These are phyloP conservation scores for Hypoxylon sp. DNA, from an alignment of 2,329 filamentous ascomycete species.

Conservation along the genomic window DNA sequence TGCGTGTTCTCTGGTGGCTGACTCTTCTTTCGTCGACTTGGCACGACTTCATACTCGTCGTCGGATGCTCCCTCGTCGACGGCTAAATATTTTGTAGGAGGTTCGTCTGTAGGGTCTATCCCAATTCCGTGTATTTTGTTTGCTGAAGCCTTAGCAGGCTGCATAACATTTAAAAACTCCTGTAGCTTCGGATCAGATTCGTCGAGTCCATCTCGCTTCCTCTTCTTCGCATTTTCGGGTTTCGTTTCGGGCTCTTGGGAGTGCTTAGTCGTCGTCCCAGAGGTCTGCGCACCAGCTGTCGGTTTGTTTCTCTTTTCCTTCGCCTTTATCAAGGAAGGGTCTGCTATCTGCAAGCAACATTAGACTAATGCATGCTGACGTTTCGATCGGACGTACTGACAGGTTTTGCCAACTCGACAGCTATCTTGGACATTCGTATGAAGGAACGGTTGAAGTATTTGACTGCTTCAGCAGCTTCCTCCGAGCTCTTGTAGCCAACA, in stretches of 20 bases:
- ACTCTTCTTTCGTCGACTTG: conserved; percentile 66
- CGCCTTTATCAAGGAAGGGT: conserved; percentile 57
- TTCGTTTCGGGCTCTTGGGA: conserved; percentile 56
- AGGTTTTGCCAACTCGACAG: conserved; percentile 88
- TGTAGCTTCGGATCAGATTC: conserved; percentile 83
- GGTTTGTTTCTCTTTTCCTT: conserved; percentile 39
- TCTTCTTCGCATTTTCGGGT: conserved; percentile 69
- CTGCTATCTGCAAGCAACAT: conserved; percentile 55
- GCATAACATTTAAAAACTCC: conserved; percentile 89
- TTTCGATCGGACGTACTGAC: conserved; percentile 61
- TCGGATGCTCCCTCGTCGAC: conserved; percentile 74
- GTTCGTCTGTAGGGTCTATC: conserved; percentile 54
- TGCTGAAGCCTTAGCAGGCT: conserved; percentile 71
- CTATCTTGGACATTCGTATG: conserved; percentile 95
- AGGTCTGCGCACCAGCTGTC: neutral
- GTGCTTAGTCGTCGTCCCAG: conserved; percentile 10
- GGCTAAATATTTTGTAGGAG: conserved; percentile 60
- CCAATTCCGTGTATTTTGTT: conserved; percentile 72
- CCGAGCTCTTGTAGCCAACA: conserved; percentile 88
- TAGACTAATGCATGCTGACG: conserved; percentile 5
- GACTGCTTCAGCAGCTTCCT: conserved; percentile 85
- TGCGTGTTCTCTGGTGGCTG: conserved; percentile 56
- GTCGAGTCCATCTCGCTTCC: conserved; percentile 73
- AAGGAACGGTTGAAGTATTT: conserved; percentile 97
- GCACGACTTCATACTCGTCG: conserved; percentile 80